Evolutionary conservation across 257 asterid species (phyloP), one percentile per base, ranked within the genome.

Genomic region (Perilla frutescens): DNA sequence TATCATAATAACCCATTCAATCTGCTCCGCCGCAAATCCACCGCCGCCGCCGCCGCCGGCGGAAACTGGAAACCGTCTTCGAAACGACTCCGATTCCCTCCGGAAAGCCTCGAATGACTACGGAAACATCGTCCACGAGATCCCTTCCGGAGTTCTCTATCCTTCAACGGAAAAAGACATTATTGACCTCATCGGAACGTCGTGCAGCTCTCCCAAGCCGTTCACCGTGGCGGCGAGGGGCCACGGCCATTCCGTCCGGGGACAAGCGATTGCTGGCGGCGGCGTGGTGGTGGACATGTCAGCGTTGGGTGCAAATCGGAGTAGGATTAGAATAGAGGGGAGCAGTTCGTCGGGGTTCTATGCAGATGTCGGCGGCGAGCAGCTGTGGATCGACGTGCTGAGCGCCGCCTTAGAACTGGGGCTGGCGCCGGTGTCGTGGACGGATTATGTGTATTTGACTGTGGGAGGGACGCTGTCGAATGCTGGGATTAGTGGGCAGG

Each of bases 381-480:
- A 84, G 65, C 76, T 88, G 34, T 90, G 97, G 97, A 80, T 88
- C 1, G 89, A 90, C 36, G 89, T 90, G 34, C 34, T 90, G 57
- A 37, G 26, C 29, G 66, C 47, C 5, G 82, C 89, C 5, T 75
- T 77, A 0, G 66, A 76, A 43, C 49, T 69, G 32, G 91, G 93
- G 1, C 54, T 90, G 4, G 72, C 89, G 15, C 97, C 97, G 0
- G 85, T 87, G 1, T 82, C 97, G 0, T 90, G 96, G 96, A 88
- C 97, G 0, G 96, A 90, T 74, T 90, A 90, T 64, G 71, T 90
- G 81, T 87, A 90, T 61, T 62, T 88, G 4, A 85, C 76, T 0
- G 93, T 90, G n/a, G 96, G 96, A 0, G 96, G 96, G 8, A 88
- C 96, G 1, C 83, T 90, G 3, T 90, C 97, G 1, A 88, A 90